Evolutionary conservation across 2,329 filamentous ascomycete genomes (phyloP), one percentile per base, ranked within the genome.

Genomic region (Zymoseptoria ardabiliae): DNA sequence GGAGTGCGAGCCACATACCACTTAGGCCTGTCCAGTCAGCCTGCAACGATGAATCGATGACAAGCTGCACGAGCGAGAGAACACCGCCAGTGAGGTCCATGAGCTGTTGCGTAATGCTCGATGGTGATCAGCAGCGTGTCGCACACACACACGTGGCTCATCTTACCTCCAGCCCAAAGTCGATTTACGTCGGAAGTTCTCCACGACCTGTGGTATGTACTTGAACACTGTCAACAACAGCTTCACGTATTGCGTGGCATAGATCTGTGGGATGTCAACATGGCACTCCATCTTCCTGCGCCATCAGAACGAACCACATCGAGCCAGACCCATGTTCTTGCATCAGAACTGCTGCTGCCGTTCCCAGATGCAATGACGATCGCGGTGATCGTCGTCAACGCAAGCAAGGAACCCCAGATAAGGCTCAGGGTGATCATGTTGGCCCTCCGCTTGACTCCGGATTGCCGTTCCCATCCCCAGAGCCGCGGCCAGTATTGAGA

Each of bases 21-120:
- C 87, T 91, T 59, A 97, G 81, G 21, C 93, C 94, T 53, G 87
- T 89, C 92, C 93, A 97, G 76, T 96, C 91, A 58, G 82, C 82
- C 73, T 94, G 86, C 45, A 95, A 76, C 60, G 87, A 90, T 61
- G 90, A 91, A 76, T 97, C 94, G 62, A 97, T 86, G 21, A 87
- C 77, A 63, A 96, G 82, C 75, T 99, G 94, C 2, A 83, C 76
- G 56, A 97, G 81, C 61, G 90, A 96, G 54, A 97, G 78, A 19
- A 94, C 71, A 41, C 93, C 91, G 45, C 94, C 94, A 1, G 80
- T 78, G 61, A 96, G 82, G 72, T 97, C 94, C 9, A 97, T 81
- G 53, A 96, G 77, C 67, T 97, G 92, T 72, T 91, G 87, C 62
- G 78, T 78, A 65, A 97, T 97, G 68, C 85, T 88, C 19, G 19